phyloP scores from a whole-genome alignment of 2,329 filamentous ascomycete species.

The Epichloe aotearoae region DNA sequence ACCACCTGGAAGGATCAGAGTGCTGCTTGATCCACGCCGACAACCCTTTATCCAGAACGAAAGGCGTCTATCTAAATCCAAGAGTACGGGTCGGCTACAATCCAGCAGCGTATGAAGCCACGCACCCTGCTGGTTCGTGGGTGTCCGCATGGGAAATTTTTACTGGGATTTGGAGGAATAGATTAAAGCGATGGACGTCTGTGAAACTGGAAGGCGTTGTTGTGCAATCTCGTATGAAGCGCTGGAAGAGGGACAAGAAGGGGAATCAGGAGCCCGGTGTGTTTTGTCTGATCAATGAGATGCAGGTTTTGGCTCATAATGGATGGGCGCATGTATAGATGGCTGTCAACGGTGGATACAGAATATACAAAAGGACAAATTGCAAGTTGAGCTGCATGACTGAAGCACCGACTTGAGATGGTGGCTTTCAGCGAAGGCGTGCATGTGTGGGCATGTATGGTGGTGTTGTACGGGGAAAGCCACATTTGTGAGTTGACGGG shows the following conservation, averaged over 20 bases:
- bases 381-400: too few species aligned
- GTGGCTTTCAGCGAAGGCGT: too few species aligned
- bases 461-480: too few species aligned
- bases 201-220: conserved; percentile 18
- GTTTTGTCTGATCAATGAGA: conserved; percentile 46
- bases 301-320: conserved; percentile 43
- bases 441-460: too few species aligned
- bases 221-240: conserved; percentile 24
- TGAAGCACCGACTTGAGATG: too few species aligned
- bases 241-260: conserved; percentile 23
- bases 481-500: too few species aligned
- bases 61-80: conserved; percentile 56
- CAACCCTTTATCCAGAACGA: conserved; percentile 40
- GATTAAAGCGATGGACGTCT: conserved; percentile 31
- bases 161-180: conserved; percentile 44
- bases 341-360: too few species aligned
- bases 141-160: conserved; percentile 35
- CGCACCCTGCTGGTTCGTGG: conserved; percentile 31
- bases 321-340: conserved; percentile 44
- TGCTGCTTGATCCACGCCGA: conserved; percentile 68
- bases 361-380: too few species aligned
- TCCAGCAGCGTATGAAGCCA: conserved; percentile 34
- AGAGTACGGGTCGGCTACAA: conserved; percentile 56
- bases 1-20: conserved; percentile 63
- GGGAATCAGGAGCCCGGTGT: conserved; percentile 30